phyloP scores from a whole-genome alignment of 2,329 filamentous ascomycete genomes.

The Hypoxylon sp. region DNA sequence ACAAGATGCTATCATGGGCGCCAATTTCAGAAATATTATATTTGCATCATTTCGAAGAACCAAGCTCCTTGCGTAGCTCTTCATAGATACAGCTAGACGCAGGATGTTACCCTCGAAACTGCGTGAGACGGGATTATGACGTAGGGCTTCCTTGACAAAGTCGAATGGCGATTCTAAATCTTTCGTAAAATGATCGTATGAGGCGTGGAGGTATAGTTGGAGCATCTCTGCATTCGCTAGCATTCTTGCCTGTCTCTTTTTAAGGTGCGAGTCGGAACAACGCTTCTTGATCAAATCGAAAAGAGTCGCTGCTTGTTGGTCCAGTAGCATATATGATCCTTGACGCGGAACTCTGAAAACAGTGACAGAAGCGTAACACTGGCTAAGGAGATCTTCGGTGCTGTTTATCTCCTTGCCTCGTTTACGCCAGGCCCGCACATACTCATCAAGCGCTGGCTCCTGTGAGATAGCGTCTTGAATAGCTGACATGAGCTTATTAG shows the following conservation, averaged over 20 bases:
- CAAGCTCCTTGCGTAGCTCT: conserved; percentile 37
- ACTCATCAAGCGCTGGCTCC: conserved; percentile 55
- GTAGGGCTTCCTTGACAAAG: conserved; percentile 52
- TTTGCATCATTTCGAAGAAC: conserved; percentile 43
- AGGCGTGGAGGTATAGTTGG: conserved; percentile 51
- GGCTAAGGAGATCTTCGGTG: conserved; percentile 61
- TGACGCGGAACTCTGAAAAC: conserved; percentile 63
- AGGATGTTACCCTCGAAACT: conserved; percentile 54
- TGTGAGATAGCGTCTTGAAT: conserved; percentile 54
- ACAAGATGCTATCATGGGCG: conserved; percentile 52
- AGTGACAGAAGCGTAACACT: conserved; percentile 65
- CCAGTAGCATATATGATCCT: conserved; percentile 59
- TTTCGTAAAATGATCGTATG: conserved; percentile 51
- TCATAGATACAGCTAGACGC: conserved; percentile 49
- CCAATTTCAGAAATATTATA: conserved; percentile 51
- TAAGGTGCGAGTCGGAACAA: conserved; percentile 58
- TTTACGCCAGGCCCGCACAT: conserved; percentile 59
- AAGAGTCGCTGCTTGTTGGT: conserved; percentile 63
- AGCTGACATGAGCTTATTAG: conserved; percentile 56
- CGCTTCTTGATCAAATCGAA: conserved; percentile 60
- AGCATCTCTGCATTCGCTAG: conserved; percentile 48
- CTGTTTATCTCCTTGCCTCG: conserved; percentile 59
- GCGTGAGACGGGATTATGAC: conserved; percentile 50
- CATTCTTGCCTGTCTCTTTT: conserved; percentile 60
- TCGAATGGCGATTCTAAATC: conserved; percentile 52